Evolutionary conservation across 306 rosid genomes (phyloP).

Genomic region (Vigna nakashimae): DNA sequence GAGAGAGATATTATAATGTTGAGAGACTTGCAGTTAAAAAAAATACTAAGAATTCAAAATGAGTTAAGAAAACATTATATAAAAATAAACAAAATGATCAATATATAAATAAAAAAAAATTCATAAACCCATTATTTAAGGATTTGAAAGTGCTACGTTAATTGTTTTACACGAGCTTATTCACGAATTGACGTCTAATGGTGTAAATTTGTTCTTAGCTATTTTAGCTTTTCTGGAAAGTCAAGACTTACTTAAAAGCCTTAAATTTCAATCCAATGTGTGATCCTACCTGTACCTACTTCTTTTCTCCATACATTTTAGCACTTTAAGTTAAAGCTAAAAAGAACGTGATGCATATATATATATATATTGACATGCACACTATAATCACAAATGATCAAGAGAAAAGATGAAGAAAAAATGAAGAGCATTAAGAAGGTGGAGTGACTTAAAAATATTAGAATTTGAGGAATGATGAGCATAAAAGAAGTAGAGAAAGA

Average conservation of each 20-base stretch:
- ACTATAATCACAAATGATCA: conserved; percentile 11
- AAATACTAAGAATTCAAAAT: too few species aligned
- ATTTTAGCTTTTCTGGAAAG: conserved; percentile 39
- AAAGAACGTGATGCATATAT: neutral
- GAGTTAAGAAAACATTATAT: too few species aligned
- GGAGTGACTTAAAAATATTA: conserved; percentile 44
- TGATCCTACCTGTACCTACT: neutral
- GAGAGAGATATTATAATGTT: too few species aligned
- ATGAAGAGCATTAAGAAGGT: conserved; percentile 23
- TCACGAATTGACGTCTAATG: too few species aligned
- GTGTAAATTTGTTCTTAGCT: conserved; percentile 9
- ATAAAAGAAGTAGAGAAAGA: conserved; percentile 37
- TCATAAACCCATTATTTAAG: too few species aligned
- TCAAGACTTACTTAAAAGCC: neutral
- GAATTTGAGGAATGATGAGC: conserved; percentile 32
- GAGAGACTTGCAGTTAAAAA: too few species aligned
- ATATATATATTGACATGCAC: neutral
- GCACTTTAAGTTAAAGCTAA: conserved; percentile 28
- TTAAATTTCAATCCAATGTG: conserved; percentile 37
- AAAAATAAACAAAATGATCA: too few species aligned
- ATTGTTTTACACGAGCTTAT: too few species aligned
- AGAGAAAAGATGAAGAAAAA: conserved; percentile 13
- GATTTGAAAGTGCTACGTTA: too few species aligned
- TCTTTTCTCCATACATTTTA: conserved; percentile 10
- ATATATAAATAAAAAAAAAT: too few species aligned